A percentile compares a stretch with the other conserved stretches of the same genome.
Evolutionary conservation across 1,284 basidiomycete genomes (phyloP).

Genomic region (Crucibulum parvulum): DNA sequence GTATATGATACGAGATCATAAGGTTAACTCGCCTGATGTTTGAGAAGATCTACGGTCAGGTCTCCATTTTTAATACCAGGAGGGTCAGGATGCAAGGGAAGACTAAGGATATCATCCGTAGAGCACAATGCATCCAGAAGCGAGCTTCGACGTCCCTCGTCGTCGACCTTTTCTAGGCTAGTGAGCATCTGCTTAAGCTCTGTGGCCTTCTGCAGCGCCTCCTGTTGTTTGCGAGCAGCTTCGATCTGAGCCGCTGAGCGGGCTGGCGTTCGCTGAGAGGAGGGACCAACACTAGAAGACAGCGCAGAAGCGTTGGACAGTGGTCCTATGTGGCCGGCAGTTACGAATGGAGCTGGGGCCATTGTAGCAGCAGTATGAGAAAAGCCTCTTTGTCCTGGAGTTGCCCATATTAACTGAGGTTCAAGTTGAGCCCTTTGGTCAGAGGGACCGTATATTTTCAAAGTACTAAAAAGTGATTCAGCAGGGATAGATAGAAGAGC

Average conservation of each 20-base stretch:
- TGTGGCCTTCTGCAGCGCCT: slow-evolving; percentile 61
- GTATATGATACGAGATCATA: slow-evolving; percentile 6
- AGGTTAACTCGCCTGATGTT: slow-evolving; percentile 69
- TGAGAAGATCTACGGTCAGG: slow-evolving; percentile 74
- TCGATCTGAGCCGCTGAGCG: slow-evolving; percentile 48
- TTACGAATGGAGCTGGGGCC: slow-evolving; percentile 1
- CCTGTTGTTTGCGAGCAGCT: slow-evolving; percentile 53
- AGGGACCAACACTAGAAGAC: slow-evolving; percentile 1
- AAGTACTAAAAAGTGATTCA: slow-evolving; percentile 47
- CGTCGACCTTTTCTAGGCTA: slow-evolving; percentile 77
- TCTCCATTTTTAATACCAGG: slow-evolving; percentile 71
- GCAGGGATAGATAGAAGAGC: slow-evolving; percentile 3
- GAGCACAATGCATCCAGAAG: slow-evolving; percentile 73
- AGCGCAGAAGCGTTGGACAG: too few relatives aligned
- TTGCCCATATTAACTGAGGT: slow-evolving; percentile 76
- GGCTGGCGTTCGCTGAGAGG: slow-evolving; percentile 22
- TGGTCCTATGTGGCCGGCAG: not conserved
- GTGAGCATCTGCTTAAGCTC: slow-evolving; percentile 72
- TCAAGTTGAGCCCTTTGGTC: slow-evolving; percentile 68
- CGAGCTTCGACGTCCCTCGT: slow-evolving; percentile 74
- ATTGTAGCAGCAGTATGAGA: slow-evolving; percentile 27
- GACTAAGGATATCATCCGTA: slow-evolving; percentile 70
- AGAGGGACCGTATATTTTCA: slow-evolving; percentile 75
- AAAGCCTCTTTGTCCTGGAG: slow-evolving; percentile 69
- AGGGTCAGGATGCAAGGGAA: slow-evolving; percentile 72